Conservation (phyloP, 2,329 filamentous ascomycete species). For the Tolypocladium tropicale region DNA sequence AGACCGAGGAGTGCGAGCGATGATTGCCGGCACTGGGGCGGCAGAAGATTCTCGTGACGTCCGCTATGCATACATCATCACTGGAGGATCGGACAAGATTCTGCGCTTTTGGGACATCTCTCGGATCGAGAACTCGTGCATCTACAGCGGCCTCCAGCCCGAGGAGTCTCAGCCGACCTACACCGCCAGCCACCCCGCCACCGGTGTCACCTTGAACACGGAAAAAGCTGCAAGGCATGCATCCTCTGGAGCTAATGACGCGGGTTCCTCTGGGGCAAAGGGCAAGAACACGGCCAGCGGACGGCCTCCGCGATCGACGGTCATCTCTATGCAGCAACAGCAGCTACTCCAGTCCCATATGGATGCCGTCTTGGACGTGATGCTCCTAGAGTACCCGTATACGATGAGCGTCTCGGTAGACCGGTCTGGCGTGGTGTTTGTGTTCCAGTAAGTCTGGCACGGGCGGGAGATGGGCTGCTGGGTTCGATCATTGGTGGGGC, state of each 20-base stretch:
- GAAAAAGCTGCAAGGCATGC: slow-evolving; percentile 43
- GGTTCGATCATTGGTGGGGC: not conserved
- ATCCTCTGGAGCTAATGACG: slow-evolving; percentile 11
- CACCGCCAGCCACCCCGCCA: slow-evolving; percentile 49
- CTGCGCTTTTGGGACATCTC: slow-evolving; percentile 89
- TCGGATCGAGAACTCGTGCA: slow-evolving; percentile 63
- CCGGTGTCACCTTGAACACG: slow-evolving; percentile 54
- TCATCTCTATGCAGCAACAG: slow-evolving; percentile 83
- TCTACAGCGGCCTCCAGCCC: slow-evolving; percentile 67
- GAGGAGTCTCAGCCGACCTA: slow-evolving; percentile 70
- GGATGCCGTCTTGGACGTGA: slow-evolving; percentile 79
- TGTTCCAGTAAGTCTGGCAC: slow-evolving; percentile 45
- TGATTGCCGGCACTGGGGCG: slow-evolving; percentile 65
- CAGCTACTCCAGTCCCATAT: slow-evolving; percentile 76
- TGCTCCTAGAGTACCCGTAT: slow-evolving; percentile 80
- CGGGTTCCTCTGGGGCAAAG: slow-evolving; percentile 11
- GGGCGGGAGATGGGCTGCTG: not conserved
- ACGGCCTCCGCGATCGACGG: slow-evolving; percentile 60
- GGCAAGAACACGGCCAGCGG: slow-evolving; percentile 15
- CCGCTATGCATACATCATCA: slow-evolving; percentile 74
- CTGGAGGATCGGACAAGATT: slow-evolving; percentile 80
- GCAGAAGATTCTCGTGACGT: slow-evolving; percentile 59
- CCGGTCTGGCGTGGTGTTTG: slow-evolving; percentile 78
- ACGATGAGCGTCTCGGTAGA: slow-evolving; percentile 90
- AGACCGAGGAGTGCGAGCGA: slow-evolving; percentile 63